Base-by-base conservation (phyloP, 139 green algal species). In the Coelastrella sp. region DNA sequence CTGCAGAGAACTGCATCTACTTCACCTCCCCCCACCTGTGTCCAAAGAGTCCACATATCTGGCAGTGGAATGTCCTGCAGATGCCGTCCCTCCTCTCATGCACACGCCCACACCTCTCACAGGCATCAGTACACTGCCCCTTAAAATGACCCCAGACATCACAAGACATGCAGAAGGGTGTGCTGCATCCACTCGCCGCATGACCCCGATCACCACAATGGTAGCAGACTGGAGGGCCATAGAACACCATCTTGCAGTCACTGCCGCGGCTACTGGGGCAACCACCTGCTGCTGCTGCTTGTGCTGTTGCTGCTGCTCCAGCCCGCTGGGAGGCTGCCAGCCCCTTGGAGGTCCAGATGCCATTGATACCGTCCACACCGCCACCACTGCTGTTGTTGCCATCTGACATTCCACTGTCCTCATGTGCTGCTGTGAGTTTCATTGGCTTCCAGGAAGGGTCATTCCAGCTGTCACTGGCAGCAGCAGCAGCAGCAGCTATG, bases 191-290 rank as follows among this genome's bases (percentile, higher is more conserved):
- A 22, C 12, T 17, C 12, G 14, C 82, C 4, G 10, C 15, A 27
- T 87, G 82, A 15, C 82, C 82, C 27, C n/a, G 57, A n/a, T 11
- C n/a, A 24, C 80, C 80, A 59, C 80, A 86, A 5, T 59, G 19
- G 59, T 24, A 11, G 59, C 80, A 86, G 15, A 86, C 80, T n/a
- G 80, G 80, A 9, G 17, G 66, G n/a, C 81, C 81, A 61, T 9
- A 12, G 10, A 66, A 66, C 19, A 70, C 24, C 24, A 74, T 24
- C 7, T 14, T 20, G 49, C 27, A 7, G 78, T 49, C 17, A 25
- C 82, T 87, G 82, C 80, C 12, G 24, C n/a, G 8, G 27, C 78
- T 61, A 20, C 78, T 84, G 27, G 27, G n/a, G 73, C 73, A 15
- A 15, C 63, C 14, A 1, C 63, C 63, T 49, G 35, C 63, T 20